These are phyloP conservation scores for Babesia divergens DNA, from an alignment of 169 alveolate species.

Conservation along the genomic window DNA sequence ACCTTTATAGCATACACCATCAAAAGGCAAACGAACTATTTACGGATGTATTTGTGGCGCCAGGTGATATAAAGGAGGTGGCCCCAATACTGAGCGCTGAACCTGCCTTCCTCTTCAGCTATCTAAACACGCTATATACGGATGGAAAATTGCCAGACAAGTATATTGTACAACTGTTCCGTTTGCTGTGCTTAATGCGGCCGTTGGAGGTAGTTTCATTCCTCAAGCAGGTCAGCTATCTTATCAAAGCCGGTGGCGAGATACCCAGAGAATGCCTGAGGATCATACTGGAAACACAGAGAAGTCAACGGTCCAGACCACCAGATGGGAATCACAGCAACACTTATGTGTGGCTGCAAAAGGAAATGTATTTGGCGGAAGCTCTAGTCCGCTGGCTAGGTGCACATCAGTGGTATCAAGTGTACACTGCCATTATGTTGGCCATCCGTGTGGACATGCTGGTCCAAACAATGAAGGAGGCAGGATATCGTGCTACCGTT, in stretches of 20 bases:
- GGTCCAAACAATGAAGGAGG: background rate
- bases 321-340: background rate
- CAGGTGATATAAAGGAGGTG: background rate
- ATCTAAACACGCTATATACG: background rate
- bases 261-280: background rate
- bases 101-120: background rate
- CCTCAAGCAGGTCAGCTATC: background rate
- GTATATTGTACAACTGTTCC: background rate
- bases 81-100: background rate
- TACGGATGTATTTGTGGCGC: background rate
- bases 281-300: background rate
- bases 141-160: conserved; percentile 6
- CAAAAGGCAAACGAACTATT: background rate
- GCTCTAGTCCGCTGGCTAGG: conserved; percentile 1
- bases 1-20: conserved; percentile 5
- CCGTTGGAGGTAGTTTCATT: background rate
- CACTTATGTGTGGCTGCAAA: background rate
- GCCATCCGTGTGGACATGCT: conserved; percentile 4
- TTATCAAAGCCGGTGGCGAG: too few relatives aligned
- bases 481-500: background rate
- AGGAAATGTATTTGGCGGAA: conserved; percentile 7
- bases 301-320: background rate
- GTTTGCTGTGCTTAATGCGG: background rate
- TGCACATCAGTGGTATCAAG: background rate
- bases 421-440: background rate